Evolutionary conservation across 495 filamentous ascomycete species (phyloP).

Genomic region (Glutinoglossum americanum): DNA sequence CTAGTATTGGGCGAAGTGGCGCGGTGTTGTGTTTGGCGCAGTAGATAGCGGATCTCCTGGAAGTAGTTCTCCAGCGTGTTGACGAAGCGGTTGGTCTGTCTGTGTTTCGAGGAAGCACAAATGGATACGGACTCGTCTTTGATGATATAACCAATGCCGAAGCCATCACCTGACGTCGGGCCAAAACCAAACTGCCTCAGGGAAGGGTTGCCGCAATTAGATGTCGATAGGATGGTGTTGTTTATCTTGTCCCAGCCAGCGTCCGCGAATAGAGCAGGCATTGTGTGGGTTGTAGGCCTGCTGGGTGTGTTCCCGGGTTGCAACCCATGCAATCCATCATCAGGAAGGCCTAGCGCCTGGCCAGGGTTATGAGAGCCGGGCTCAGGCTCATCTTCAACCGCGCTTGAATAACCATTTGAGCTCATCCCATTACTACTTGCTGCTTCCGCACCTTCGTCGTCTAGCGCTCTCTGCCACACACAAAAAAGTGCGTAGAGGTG

Average conservation of each 20-base stretch:
- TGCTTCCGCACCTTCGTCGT: slow-evolving; percentile 41
- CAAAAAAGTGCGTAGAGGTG: slow-evolving; percentile 89
- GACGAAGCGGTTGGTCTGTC: slow-evolving; percentile 78
- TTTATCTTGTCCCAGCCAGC: slow-evolving; percentile 86
- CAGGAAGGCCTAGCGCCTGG: slow-evolving; percentile 4
- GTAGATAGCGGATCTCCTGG: slow-evolving; percentile 65
- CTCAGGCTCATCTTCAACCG: slow-evolving; percentile 24
- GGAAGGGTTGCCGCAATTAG: slow-evolving; percentile 98
- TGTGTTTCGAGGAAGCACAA: slow-evolving; percentile 76
- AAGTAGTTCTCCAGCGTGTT: slow-evolving; percentile 79
- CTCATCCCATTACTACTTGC: slow-evolving; percentile 21
- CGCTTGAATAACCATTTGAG: slow-evolving; percentile 33
- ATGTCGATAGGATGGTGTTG: slow-evolving; percentile 83
- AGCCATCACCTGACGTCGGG: slow-evolving; percentile 81
- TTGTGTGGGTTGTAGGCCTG: slow-evolving; percentile 19
- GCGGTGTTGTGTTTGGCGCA: slow-evolving; percentile 42
- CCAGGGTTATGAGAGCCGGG: slow-evolving; percentile 33
- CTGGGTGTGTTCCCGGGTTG: slow-evolving; percentile 11
- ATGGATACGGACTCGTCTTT: slow-evolving; percentile 87
- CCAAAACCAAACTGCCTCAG: slow-evolving; percentile 93
- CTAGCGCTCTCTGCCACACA: slow-evolving; percentile 78
- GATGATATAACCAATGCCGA: slow-evolving; percentile 97
- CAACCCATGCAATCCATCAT: neutral
- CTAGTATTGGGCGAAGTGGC: slow-evolving; percentile 31
- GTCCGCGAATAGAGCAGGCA: slow-evolving; percentile 73